These are phyloP conservation scores for Rugosomyces carneus DNA, from an alignment of 1,284 basidiomycete species.

Conservation along the genomic window DNA sequence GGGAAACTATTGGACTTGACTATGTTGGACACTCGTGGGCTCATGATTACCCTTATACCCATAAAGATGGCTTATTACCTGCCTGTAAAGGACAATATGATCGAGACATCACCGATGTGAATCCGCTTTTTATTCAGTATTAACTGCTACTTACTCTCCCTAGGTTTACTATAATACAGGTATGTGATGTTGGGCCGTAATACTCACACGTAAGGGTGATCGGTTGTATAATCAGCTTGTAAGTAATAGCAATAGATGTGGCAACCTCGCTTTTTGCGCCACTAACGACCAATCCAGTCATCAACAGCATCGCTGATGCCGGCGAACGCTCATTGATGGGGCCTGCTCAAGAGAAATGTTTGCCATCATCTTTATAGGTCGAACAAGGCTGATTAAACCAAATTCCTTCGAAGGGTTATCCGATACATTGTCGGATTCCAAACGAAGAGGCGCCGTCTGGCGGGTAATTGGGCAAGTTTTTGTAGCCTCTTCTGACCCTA, in stretches of 20 bases:
- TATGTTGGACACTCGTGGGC: constrained; percentile 57
- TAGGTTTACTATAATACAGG: too few species aligned
- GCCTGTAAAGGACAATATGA: constrained; percentile 17
- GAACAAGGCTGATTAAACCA: too few species aligned
- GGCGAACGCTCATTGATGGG: constrained; percentile 7
- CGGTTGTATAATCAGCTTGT: neutral
- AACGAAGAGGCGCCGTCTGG: constrained; percentile 6
- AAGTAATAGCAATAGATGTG: too few species aligned
- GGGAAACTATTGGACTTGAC: constrained; percentile 50
- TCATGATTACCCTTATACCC: constrained; percentile 14
- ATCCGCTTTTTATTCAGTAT: too few species aligned
- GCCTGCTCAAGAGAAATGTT: constrained; percentile 5
- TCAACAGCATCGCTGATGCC: constrained; percentile 1
- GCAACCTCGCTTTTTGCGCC: too few species aligned
- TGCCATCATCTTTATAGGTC: neutral
- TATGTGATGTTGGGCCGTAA: too few species aligned
- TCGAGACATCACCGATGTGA: constrained; percentile 7
- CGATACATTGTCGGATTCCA: constrained; percentile 4
- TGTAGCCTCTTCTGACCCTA: neutral
- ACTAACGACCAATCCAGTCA: neutral
- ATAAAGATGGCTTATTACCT: constrained; percentile 32
- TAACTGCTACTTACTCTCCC: too few species aligned
- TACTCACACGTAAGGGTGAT: too few species aligned
- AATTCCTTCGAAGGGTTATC: constrained; percentile 4
- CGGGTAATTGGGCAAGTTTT: constrained; percentile 6